Evolutionary conservation across 371 early-diverging fungal genomes (phyloP).

Genomic region (Mucor racemosus): DNA sequence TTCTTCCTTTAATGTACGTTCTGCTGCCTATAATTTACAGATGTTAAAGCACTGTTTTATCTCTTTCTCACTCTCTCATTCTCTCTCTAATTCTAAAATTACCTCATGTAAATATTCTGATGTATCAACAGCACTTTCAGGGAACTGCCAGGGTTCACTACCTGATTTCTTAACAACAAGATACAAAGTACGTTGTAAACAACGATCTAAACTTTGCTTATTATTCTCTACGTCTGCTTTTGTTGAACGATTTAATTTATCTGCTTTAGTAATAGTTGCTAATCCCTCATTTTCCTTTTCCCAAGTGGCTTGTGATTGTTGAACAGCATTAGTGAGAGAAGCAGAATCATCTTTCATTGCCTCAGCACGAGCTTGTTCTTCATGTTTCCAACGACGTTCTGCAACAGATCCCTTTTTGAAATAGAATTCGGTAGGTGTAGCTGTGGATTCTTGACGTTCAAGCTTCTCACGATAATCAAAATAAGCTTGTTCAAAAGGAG

Average conservation of each 20-base stretch:
- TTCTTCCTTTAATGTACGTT: conserved; percentile 69
- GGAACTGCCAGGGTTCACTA: conserved; percentile 76
- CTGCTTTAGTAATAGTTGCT: conserved; percentile 42
- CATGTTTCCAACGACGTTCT: conserved; percentile 75
- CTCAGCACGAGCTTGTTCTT: conserved; percentile 53
- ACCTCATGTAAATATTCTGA: conserved; percentile 78
- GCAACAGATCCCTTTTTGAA: conserved; percentile 89
- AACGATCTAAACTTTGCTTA: conserved; percentile 74
- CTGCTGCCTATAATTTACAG: conserved; percentile 58
- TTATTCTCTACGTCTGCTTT: conserved; percentile 73
- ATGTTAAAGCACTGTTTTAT: not conserved
- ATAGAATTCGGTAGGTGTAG: conserved; percentile 84
- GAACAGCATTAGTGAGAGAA: conserved; percentile 41
- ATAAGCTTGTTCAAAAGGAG: conserved; percentile 78
- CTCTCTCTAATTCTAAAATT: conserved; percentile 19
- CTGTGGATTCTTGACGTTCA: conserved; percentile 63
- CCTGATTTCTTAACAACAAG: conserved; percentile 66
- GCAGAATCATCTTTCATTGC: conserved; percentile 38
- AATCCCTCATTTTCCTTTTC: conserved; percentile 57
- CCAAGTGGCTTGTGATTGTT: conserved; percentile 31
- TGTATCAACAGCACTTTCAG: conserved; percentile 68
- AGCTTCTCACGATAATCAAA: conserved; percentile 77
- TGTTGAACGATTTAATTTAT: conserved; percentile 59
- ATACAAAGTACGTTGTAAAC: conserved; percentile 74
- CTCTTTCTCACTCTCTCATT: no score